Percentiles rank a stretch among this genome's conserved stretches.
phyloP scores from a whole-genome alignment of 345 rosid species.

The Syzygium oleosum region DNA sequence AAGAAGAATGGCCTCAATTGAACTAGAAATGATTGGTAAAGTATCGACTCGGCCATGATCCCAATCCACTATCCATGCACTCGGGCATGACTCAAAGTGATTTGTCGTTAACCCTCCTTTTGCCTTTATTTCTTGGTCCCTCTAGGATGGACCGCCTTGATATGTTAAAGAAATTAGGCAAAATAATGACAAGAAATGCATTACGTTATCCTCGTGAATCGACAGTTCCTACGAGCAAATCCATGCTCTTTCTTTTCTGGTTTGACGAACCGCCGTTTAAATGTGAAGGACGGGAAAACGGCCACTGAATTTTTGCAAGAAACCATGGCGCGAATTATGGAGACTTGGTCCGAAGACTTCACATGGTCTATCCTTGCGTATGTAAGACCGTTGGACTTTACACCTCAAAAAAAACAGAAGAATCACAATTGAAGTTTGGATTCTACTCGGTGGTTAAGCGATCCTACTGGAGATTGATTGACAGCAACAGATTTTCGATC shows the following conservation, averaged over 20 bases:
- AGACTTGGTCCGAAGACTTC: background rate
- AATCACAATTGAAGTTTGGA: background rate
- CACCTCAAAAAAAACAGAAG: background rate
- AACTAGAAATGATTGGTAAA: background rate
- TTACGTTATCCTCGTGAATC: background rate
- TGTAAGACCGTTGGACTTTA: background rate
- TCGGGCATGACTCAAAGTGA: background rate
- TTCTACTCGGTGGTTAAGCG: background rate
- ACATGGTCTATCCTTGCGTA: background rate
- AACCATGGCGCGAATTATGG: background rate
- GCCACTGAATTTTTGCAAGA: background rate
- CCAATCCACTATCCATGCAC: background rate
- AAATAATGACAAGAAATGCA: background rate
- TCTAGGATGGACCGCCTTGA: background rate
- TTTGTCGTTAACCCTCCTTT: background rate
- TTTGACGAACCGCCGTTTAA: background rate
- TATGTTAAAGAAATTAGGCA: background rate
- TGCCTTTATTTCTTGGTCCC: background rate
- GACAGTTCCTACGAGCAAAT: background rate
- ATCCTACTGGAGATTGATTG: background rate
- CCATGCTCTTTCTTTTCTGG: background rate
- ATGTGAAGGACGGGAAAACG: background rate
- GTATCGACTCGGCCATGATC: background rate
- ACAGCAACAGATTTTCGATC: background rate
- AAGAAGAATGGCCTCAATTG: background rate